Percentiles rank a stretch among this genome's conserved stretches.
These are phyloP conservation scores for Lactarius hatsudake DNA, from an alignment of 768 basidiomycete species.

Conservation along the genomic window DNA sequence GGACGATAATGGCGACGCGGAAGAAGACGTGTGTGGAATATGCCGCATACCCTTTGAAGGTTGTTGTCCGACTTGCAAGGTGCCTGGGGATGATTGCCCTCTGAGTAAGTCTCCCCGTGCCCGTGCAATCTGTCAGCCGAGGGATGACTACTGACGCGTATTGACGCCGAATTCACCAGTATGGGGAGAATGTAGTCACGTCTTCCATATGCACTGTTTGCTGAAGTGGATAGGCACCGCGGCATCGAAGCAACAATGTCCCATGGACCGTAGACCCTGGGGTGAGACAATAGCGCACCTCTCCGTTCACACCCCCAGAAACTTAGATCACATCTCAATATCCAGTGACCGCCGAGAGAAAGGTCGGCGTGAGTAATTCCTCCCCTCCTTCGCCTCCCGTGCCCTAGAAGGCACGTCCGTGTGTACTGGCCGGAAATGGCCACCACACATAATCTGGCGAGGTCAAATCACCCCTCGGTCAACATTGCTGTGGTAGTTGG, in stretches of 20 bases:
- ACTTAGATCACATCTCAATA: not conserved
- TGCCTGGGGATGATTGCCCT: constrained; percentile 95
- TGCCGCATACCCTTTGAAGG: constrained; percentile 91
- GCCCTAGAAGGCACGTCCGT: not conserved
- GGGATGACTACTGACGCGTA: not conserved
- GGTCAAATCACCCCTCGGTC: not conserved
- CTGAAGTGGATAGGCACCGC: constrained; percentile 93
- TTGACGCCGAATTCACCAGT: constrained; percentile 47
- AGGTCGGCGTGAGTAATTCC: constrained; percentile 34
- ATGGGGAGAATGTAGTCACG: constrained; percentile 96
- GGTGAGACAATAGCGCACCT: constrained; percentile 47
- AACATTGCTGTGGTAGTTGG: not conserved
- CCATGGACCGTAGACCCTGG: constrained; percentile 96
- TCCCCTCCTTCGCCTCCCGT: not conserved
- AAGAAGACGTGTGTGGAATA: constrained; percentile 77
- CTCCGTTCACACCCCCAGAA: not conserved
- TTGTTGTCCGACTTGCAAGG: constrained; percentile 93
- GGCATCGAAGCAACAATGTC: constrained; percentile 92
- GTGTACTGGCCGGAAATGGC: not conserved
- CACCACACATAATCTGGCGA: not conserved
- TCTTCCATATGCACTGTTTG: constrained; percentile 98
- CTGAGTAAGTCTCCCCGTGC: constrained; percentile 55
- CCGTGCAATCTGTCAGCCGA: not conserved
- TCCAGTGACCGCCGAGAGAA: constrained; percentile 55
- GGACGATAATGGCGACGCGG: constrained; percentile 55